Evolutionary conservation across 2,329 filamentous ascomycete species (phyloP), one percentile per base, ranked within the genome.

Genomic region (Sclerotiophoma versabilis): DNA sequence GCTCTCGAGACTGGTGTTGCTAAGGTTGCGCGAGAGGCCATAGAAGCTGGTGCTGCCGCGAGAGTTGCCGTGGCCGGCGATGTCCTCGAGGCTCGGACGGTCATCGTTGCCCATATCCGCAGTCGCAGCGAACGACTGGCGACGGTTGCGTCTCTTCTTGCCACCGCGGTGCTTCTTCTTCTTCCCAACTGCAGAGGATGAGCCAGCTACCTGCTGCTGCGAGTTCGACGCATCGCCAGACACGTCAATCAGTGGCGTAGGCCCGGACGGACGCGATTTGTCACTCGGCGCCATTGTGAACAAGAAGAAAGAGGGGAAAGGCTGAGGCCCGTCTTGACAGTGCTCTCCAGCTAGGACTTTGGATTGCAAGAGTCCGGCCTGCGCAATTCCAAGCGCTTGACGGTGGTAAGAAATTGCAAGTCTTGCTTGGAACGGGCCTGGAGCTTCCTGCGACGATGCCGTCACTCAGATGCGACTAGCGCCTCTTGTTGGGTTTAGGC

Each of bases 1-100:
- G 73, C 92, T 97, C 63, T 97, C 93, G 59, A 98, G 79, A 74
- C 93, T 98, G 0, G 90, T 92, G 65, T 84, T 87, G 77, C 93
- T 98, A 59, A 87, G 71, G 70, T 90, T 91, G 39, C 69, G 62
- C 56, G 76, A 75, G 45, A 84, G 68, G 33, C 81, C 78, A 69
- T 87, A 87, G 69, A 86, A 84, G 54, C 79, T 79, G 47, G 75
- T 74, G 58, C 76, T 76, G 27, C 75, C 70, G 15, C 76, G 68
- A n/a, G 69, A 68, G 19, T 64, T 57, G 38, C 66, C 59, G 15
- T 54, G 51, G 33, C 45, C 51, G 15, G 45, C 51, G 19, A 54
- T 49, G 34, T 54, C 51, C 25, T 54, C 45, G 60, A 77, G 68
- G 57, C 69, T 75, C 41, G 75, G 75, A 32, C 76, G 70, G 29